Conservation (phyloP, 2,329 filamentous ascomycete genomes). For the Xylaria sp. region DNA sequence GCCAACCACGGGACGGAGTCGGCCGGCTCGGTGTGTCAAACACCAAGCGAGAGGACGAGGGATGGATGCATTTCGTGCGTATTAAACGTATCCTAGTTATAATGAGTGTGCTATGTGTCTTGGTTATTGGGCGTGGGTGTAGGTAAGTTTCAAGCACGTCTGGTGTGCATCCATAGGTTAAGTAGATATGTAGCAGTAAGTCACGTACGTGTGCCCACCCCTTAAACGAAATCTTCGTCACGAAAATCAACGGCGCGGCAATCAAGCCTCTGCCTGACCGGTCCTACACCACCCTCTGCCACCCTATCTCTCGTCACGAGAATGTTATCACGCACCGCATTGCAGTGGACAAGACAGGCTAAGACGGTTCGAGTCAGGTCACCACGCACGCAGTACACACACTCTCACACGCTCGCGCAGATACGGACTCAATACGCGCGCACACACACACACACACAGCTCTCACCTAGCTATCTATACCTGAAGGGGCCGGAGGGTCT, state of each 20-base stretch:
- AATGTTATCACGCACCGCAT: constrained; percentile 24
- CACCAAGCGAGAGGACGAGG: constrained; percentile 12
- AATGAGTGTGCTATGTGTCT: neutral
- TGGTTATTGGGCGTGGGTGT: constrained; percentile 12
- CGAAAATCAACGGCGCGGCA: constrained; percentile 14
- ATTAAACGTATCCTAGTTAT: too few species aligned
- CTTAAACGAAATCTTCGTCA: constrained; percentile 16
- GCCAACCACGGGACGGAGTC: neutral
- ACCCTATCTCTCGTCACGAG: constrained; percentile 25
- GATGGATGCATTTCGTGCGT: neutral
- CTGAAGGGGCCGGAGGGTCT: constrained; percentile 38
- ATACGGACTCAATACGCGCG: neutral
- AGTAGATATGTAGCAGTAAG: neutral
- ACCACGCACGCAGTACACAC: constrained; percentile 1
- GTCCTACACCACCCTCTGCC: constrained; percentile 11
- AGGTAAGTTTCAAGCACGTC: constrained; percentile 5
- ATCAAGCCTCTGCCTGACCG: neutral
- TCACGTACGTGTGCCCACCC: neutral
- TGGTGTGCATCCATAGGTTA: constrained; percentile 17
- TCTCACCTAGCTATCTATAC: constrained; percentile 38
- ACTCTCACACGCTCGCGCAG: neutral
- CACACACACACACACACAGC: constrained; percentile 3
- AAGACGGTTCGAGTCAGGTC: constrained; percentile 3
- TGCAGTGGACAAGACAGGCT: neutral
- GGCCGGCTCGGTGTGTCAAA: constrained; percentile 18